Evolutionary conservation across 2,329 filamentous ascomycete genomes (phyloP), one percentile per base, ranked within the genome.

Genomic region (Zasmidium cellare): DNA sequence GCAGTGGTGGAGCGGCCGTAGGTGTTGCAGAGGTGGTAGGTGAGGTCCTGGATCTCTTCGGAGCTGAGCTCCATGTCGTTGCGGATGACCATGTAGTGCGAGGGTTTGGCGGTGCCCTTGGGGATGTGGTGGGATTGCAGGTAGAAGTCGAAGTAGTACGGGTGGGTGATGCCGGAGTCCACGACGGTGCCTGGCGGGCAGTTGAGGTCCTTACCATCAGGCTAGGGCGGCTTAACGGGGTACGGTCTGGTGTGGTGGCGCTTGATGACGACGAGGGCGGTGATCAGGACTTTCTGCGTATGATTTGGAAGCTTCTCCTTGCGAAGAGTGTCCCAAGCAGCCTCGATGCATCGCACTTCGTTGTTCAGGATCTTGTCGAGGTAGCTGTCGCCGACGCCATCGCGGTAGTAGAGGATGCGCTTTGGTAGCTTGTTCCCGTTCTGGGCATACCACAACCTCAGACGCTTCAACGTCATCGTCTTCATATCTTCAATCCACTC

Each of bases 191-290:
- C 71, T 0, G 73, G 66, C 3, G 38, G 28, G n/a, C 65, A 61
- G 55, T 75, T 75, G 14, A 53, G 50, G 46, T 65, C 67, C 67
- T 97, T 92, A 65, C 46, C 35, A n/a, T n/a, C n/a, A n/a, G n/a
- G n/a, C n/a, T n/a, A n/a, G n/a, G n/a, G n/a, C n/a, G n/a, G n/a
- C n/a, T n/a, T n/a, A 93, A 24, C 20, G 1, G 72, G 67, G 56
- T 71, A 79, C 65, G 79, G 77, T 0, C 77, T 71, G 0, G 72
- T 71, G 55, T 76, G 64, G 56, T 80, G 78, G 0, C 76, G 69
- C 55, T 79, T 78, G 2, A 65, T 68, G 2, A 73, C 72, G 2
- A 79, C 60, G 2, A 79, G 47, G 19, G 72, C 62, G 0, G 70
- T 74, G 28, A 75, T 28, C 50, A 22, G 58, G 60, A 18, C n/a